Conservation (phyloP, 805 yeast genomes). For the Dipodascus geniculatus region DNA sequence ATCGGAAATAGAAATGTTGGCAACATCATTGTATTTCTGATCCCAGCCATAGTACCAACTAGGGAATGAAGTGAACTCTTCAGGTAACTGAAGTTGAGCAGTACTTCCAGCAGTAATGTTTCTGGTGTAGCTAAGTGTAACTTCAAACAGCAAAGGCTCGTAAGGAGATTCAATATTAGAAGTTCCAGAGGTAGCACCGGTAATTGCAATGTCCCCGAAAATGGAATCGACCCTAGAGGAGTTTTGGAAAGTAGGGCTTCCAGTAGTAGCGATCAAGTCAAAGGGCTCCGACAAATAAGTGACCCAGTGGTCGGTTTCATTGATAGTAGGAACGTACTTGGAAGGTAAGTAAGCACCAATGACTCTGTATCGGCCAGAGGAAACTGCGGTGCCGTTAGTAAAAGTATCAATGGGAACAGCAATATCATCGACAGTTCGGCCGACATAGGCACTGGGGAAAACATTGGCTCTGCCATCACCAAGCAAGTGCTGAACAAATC, state of each 20-base stretch:
- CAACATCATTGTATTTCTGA: background rate
- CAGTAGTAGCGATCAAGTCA: background rate
- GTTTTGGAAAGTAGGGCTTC: background rate
- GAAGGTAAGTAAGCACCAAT: background rate
- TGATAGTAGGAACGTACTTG: background rate
- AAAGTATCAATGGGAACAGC: background rate
- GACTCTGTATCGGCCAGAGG: background rate
- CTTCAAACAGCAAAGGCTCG: background rate
- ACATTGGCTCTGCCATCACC: background rate
- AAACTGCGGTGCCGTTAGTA: background rate
- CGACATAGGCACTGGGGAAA: background rate
- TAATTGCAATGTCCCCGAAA: background rate
- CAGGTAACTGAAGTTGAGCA: background rate
- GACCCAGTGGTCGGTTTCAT: background rate
- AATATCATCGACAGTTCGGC: background rate
- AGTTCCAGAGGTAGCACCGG: background rate
- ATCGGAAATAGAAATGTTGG: background rate
- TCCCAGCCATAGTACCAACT: background rate
- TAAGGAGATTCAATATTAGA: background rate
- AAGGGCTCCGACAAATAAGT: background rate
- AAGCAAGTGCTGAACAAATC: background rate
- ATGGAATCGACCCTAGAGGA: background rate
- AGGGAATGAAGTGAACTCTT: background rate
- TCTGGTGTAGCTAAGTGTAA: background rate
- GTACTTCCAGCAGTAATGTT: background rate